Percentiles rank a stretch among this genome's conserved stretches.
phyloP scores from a whole-genome alignment of 371 early-diverging fungal species.

The Rhizopus arrhizus region DNA sequence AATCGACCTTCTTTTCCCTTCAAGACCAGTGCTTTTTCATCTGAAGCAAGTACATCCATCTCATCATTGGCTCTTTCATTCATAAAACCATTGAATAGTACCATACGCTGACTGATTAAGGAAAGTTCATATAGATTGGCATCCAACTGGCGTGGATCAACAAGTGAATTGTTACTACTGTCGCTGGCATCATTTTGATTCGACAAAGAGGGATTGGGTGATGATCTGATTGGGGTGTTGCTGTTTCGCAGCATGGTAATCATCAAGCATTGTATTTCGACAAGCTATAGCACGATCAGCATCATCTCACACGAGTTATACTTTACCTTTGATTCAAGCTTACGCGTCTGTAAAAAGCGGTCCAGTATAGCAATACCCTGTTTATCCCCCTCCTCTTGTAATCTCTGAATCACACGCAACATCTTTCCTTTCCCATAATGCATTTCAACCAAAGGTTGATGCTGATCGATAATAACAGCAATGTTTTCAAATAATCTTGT shows the following conservation, averaged over 20 bases:
- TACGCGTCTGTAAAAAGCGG: conserved; percentile 58
- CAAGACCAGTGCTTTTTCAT: conserved; percentile 39
- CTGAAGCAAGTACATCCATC: conserved; percentile 36
- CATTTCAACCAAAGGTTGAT: conserved; percentile 77
- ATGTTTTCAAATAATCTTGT: conserved; percentile 86
- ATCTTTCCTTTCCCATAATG: conserved; percentile 88
- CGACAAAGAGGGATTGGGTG: conserved; percentile 11
- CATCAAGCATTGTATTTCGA: conserved; percentile 44
- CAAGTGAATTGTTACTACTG: conserved; percentile 39
- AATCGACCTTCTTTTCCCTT: conserved; percentile 52
- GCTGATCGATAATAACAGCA: conserved; percentile 83
- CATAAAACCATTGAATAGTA: conserved; percentile 79
- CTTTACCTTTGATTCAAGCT: conserved; percentile 44
- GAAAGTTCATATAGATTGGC: conserved; percentile 76
- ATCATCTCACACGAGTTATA: not conserved
- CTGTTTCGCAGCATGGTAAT: conserved; percentile 39
- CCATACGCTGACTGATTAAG: conserved; percentile 74
- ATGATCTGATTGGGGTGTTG: conserved; percentile 9
- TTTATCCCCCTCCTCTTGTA: conserved; percentile 85
- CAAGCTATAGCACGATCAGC: conserved; percentile 24
- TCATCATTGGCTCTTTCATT: conserved; percentile 58
- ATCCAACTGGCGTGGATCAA: conserved; percentile 81
- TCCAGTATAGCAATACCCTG: conserved; percentile 79
- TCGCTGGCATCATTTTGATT: conserved; percentile 1
- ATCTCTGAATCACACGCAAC: conserved; percentile 80